Evolutionary conservation across 768 basidiomycete genomes (phyloP).

Genomic region (Harrya chromipes): DNA sequence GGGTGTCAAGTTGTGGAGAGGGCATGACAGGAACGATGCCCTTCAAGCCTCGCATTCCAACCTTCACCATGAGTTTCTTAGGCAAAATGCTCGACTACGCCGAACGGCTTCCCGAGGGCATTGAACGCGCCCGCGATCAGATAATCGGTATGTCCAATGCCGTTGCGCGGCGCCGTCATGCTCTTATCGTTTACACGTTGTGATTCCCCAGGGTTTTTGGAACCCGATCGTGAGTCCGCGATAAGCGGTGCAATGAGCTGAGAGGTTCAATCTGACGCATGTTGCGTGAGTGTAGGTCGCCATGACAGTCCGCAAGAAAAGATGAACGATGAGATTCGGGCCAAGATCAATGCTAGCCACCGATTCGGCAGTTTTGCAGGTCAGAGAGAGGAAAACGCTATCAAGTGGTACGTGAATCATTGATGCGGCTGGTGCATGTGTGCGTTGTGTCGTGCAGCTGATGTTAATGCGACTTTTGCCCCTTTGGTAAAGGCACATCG

Average conservation of each 20-base stretch:
- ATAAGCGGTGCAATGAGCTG: not conserved
- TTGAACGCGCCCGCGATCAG: slow-evolving; percentile 36
- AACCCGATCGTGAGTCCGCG: slow-evolving; percentile 32
- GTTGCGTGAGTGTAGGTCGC: slow-evolving; percentile 37
- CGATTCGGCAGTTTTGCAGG: slow-evolving; percentile 84
- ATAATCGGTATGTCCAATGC: slow-evolving; percentile 30
- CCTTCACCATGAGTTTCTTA: slow-evolving; percentile 39
- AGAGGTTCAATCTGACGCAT: not conserved
- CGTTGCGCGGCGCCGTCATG: not conserved
- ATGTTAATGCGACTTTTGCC: not conserved
- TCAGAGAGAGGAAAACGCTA: slow-evolving; percentile 62
- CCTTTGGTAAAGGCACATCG: slow-evolving; percentile 61
- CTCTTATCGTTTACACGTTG: slow-evolving; percentile 2
- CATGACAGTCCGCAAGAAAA: slow-evolving; percentile 79
- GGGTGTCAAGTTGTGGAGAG: not conserved
- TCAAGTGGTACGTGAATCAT: slow-evolving; percentile 65
- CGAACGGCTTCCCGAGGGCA: slow-evolving; percentile 36
- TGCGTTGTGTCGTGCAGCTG: not conserved
- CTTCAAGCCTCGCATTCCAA: not conserved
- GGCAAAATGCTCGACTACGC: slow-evolving; percentile 36
- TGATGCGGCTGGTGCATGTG: too few species aligned
- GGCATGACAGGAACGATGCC: not conserved
- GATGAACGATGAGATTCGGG: slow-evolving; percentile 64
- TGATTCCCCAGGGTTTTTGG: slow-evolving; percentile 28
- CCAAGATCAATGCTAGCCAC: slow-evolving; percentile 73